Percentiles rank a stretch among this genome's conserved stretches.
phyloP scores from a whole-genome alignment of 1,284 basidiomycete genomes.

The Puccinia horiana region DNA sequence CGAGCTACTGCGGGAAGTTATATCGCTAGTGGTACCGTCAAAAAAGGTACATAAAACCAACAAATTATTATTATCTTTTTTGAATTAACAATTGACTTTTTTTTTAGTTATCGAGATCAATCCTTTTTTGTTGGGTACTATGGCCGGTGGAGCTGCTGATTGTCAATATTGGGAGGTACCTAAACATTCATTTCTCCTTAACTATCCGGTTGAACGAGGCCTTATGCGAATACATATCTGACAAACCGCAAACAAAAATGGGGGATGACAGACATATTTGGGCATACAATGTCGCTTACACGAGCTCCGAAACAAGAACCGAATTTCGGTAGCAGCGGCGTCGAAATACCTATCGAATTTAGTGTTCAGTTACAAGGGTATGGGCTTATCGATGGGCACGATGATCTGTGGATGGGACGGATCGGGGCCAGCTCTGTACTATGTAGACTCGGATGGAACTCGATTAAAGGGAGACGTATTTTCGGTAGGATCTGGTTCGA shows the following conservation, averaged over 20 bases:
- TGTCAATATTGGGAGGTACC: conserved; percentile 84
- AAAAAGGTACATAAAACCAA: conserved; percentile 44
- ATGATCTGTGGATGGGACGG: conserved; percentile 99
- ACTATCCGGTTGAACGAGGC: too few species aligned
- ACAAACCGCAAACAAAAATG: background rate
- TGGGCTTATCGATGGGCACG: conserved; percentile 99
- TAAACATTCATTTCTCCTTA: background rate
- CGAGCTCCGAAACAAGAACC: conserved; percentile 93
- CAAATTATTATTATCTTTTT: background rate
- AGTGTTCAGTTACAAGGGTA: conserved; percentile 97
- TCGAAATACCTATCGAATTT: conserved; percentile 97
- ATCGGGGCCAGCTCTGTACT: conserved; percentile 97
- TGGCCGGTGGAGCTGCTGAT: conserved; percentile 96
- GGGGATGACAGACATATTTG: conserved; percentile 73
- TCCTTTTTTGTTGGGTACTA: conserved; percentile 94
- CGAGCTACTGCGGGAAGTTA: conserved; percentile 96
- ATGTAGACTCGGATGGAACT: conserved; percentile 96
- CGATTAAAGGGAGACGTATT: conserved; percentile 94
- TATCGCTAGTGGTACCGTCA: conserved; percentile 68
- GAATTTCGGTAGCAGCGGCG: conserved; percentile 96
- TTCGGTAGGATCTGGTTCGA: conserved; percentile 96
- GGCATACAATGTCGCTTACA: conserved; percentile 96
- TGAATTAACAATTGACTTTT: background rate
- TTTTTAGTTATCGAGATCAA: conserved; percentile 93
- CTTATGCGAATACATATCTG: too few species aligned